Conservation (phyloP, 148 eudicot genomes). For the Bassia scoparia region DNA sequence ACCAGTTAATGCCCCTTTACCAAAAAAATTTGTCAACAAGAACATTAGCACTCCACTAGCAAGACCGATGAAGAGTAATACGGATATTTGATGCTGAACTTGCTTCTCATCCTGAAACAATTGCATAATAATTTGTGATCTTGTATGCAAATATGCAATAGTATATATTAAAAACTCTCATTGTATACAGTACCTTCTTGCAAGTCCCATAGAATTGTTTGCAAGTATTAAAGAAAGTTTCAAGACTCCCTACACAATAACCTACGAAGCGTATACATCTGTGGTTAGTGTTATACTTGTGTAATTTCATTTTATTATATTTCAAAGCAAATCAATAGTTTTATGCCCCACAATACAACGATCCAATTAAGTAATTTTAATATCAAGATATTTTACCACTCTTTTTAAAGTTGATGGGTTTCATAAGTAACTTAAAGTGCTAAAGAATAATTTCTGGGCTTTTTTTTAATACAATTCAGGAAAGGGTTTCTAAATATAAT, state of each 20-base stretch:
- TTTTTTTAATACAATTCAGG: no score
- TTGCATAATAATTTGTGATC: neutral
- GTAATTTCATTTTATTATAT: no score
- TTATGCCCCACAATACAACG: no score
- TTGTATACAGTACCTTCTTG: neutral
- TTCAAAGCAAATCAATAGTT: no score
- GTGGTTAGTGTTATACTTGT: neutral
- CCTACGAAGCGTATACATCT: no score
- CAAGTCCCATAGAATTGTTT: neutral
- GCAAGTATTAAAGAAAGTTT: neutral
- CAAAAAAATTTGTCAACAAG: constrained; percentile 52
- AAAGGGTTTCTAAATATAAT: no score
- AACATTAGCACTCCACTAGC: constrained; percentile 71
- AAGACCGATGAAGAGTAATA: constrained; percentile 63
- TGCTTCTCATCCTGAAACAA: constrained; percentile 62
- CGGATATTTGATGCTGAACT: constrained; percentile 87
- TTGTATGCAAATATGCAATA: constrained; percentile 3
- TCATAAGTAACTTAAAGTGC: no score
- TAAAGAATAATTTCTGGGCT: no score
- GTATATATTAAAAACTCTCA: neutral
- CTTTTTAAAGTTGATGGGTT: no score
- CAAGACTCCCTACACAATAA: neutral
- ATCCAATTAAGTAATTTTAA: no score
- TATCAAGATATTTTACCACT: no score
- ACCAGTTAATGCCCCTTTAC: constrained; percentile 74